Base-by-base conservation (phyloP, 192 early-diverging fungal genomes). In the Chytriomyces sp. region DNA sequence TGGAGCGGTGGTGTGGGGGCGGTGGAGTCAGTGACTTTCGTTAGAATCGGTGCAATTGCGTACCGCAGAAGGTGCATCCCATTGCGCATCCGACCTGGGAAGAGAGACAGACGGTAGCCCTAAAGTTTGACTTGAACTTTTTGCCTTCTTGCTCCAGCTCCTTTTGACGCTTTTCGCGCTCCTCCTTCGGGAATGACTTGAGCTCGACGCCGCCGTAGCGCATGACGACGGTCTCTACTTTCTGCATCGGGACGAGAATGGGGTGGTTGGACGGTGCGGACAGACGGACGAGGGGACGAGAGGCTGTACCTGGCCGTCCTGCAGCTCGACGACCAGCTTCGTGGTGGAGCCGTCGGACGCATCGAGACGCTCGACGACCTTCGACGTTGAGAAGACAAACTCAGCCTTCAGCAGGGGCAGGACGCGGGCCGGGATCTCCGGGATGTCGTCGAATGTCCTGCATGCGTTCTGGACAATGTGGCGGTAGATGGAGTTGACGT, bases 171-270 rank as follows among this genome's bases (percentile, higher is more conserved):
- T 75, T 73, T n/a, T 62, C 64, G 71, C 73, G 76, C 63, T 84
- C 78, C 28, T 79, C 79, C 34, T 79, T 75, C 17, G 82, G 85
- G 54, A 77, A 86, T 19, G 36, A 56, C 59, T 73, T 59, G 39
- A 84, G 56, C 28, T 76, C 80, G 3, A 82, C 80, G 19, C 77
- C 70, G 19, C 84, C 86, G 72, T 87, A 87, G 31, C 82, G 76
- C 84, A 87, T 87, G 61, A 85, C 83, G 3, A 87, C 86, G 31
- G 77, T 75, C 69, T 87, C 86, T 25, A 87, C 79, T 52, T 74
- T 26, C 44, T 49, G 22, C 44, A 49, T 2, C 3, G 22, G 44
- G 44, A 49, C 44, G 17, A 49, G 14, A n/a, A n/a, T 22, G 22
- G 44, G 22, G 14, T 49, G 44, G 44, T 14, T 44, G 22, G 2